A percentile compares a stretch with the other conserved stretches of the same genome.
Conservation (phyloP, 345 rosid genomes). For the Melastoma malabathricum region DNA sequence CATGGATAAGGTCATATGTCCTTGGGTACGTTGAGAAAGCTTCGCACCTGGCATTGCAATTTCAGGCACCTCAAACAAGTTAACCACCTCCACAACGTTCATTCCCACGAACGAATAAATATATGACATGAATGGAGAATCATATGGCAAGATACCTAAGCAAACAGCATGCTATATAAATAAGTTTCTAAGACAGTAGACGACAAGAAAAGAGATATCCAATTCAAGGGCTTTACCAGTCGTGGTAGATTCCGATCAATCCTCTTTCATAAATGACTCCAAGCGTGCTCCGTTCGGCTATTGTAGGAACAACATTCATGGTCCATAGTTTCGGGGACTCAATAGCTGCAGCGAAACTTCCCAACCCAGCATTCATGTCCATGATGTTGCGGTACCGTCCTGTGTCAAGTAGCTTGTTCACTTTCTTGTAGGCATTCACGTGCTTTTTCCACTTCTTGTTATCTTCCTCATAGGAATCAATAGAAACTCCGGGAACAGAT, state of each 20-base stretch:
- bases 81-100: no score
- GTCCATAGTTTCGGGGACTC: constrained; percentile 73
- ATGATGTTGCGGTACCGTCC: constrained; percentile 94
- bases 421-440: constrained; percentile 70
- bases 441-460: constrained; percentile 72
- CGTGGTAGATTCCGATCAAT: constrained; percentile 91
- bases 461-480: constrained; percentile 68
- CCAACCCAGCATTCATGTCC: constrained; percentile 98
- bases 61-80: no score
- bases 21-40: constrained; percentile 99
- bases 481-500: constrained; percentile 75
- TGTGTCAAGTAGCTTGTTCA: constrained; percentile 54
- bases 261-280: constrained; percentile 87
- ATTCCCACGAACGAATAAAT: no score
- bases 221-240: constrained; percentile 49
- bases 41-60: constrained; percentile 60
- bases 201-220: constrained; percentile 1
- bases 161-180: background rate
- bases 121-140: no score
- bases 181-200: background rate
- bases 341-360: constrained; percentile 90
- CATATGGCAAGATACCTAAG: no score
- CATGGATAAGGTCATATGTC: constrained; percentile 90
- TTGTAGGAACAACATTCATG: constrained; percentile 95
- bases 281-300: constrained; percentile 62